phyloP scores from a whole-genome alignment of 352 stramenopile species.

The Phytophthora sp. region DNA sequence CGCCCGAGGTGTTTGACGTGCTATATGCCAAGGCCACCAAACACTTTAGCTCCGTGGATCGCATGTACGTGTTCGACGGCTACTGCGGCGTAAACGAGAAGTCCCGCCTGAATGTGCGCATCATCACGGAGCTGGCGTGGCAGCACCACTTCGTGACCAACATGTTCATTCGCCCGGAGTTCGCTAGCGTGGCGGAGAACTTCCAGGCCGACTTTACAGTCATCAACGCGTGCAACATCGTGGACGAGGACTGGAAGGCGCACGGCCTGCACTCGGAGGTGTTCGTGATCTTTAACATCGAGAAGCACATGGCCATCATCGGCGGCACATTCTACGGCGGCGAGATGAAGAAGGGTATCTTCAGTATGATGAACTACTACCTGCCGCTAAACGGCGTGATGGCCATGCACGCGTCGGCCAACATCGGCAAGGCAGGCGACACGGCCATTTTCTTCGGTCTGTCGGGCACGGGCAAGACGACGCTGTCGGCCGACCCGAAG shows the following conservation, averaged over 20 bases:
- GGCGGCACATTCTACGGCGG: slow-evolving; percentile 97
- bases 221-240: slow-evolving; percentile 97
- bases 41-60: slow-evolving; percentile 93
- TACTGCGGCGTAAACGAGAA: slow-evolving; percentile 94
- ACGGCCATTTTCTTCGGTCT: slow-evolving; percentile 98
- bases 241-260: slow-evolving; percentile 94
- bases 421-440: slow-evolving; percentile 96
- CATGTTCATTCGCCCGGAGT: slow-evolving; percentile 94
- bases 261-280: slow-evolving; percentile 96
- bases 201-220: slow-evolving; percentile 98
- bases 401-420: slow-evolving; percentile 98
- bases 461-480: slow-evolving; percentile 92
- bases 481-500: slow-evolving; percentile 90
- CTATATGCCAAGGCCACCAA: slow-evolving; percentile 94
- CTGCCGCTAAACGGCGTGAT: slow-evolving; percentile 95
- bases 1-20: slow-evolving; percentile 94
- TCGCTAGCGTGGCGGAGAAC: slow-evolving; percentile 85
- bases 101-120: slow-evolving; percentile 95
- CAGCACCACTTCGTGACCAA: slow-evolving; percentile 98
- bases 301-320: slow-evolving; percentile 95
- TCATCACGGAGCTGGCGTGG: slow-evolving; percentile 98
- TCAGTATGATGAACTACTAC: slow-evolving; percentile 99
- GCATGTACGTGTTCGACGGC: slow-evolving; percentile 97
- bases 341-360: slow-evolving; percentile 99
- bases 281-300: slow-evolving; percentile 97